Conservation (phyloP, 805 yeast genomes). For the Candida michaelii region DNA sequence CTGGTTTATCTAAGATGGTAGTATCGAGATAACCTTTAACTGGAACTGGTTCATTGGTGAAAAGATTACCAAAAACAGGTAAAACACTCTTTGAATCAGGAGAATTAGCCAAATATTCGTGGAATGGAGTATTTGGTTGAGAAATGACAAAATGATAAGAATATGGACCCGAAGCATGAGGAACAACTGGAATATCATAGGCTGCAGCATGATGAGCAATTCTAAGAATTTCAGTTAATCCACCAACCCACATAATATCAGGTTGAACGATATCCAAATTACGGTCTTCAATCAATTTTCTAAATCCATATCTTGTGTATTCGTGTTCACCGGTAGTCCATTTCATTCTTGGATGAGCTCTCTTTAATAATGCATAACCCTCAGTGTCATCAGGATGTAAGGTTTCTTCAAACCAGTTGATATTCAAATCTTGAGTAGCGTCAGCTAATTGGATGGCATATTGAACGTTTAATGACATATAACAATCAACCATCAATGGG, state of each 20-base stretch:
- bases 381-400: conserved; percentile 53
- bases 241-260: conserved; percentile 57
- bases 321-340: conserved; percentile 57
- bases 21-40: conserved; percentile 42
- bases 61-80: conserved; percentile 49
- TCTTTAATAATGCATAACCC: conserved; percentile 45
- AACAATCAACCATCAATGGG: conserved; percentile 55
- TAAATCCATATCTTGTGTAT: conserved; percentile 50
- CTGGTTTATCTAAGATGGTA: conserved; percentile 45
- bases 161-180: conserved; percentile 55
- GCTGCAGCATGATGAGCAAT: conserved; percentile 52
- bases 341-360: conserved; percentile 47
- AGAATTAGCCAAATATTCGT: conserved; percentile 51
- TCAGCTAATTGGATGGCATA: conserved; percentile 46
- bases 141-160: conserved; percentile 51
- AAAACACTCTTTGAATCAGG: conserved; percentile 45
- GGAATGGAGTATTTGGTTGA: conserved; percentile 52
- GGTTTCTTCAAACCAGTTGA: conserved; percentile 55
- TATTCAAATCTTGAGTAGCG: conserved; percentile 45
- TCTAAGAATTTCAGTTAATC: conserved; percentile 47
- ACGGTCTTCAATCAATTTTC: conserved; percentile 50
- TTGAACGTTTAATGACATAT: conserved; percentile 51
- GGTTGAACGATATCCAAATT: conserved; percentile 50
- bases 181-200: conserved; percentile 53
- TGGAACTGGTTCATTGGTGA: conserved; percentile 49